phyloP scores from a whole-genome alignment of 2,329 filamentous ascomycete species.

The Fusarium multiceps region DNA sequence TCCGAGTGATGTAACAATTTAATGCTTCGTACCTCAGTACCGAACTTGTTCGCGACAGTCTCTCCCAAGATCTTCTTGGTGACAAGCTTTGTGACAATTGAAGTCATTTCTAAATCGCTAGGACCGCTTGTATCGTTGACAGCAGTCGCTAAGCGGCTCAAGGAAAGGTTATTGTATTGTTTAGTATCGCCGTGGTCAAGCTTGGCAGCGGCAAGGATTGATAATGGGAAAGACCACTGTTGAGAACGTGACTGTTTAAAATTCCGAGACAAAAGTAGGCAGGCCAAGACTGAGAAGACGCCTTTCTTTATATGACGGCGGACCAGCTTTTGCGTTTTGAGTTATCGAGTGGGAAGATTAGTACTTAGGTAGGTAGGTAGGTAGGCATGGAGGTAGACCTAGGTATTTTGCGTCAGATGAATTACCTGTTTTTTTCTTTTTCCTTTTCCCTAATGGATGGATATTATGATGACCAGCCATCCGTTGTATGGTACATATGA shows the following conservation, averaged over 20 bases:
- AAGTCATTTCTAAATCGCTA: slow-evolving; percentile 58
- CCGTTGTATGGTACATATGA: neutral
- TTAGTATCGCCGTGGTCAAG: slow-evolving; percentile 7
- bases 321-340: slow-evolving; percentile 3
- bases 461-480: slow-evolving; percentile 23
- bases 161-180: neutral
- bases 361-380: neutral
- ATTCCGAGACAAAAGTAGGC: slow-evolving; percentile 24
- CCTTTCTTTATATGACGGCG: slow-evolving; percentile 16
- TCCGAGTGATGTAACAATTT: neutral
- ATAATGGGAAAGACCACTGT: slow-evolving; percentile 2
- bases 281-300: slow-evolving; percentile 13
- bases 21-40: slow-evolving; percentile 59
- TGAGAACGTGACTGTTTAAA: slow-evolving; percentile 21
- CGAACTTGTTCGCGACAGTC: slow-evolving; percentile 67
- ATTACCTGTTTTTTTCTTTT: slow-evolving; percentile 36
- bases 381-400: neutral
- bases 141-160: neutral
- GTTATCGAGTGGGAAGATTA: neutral
- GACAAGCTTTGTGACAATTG: slow-evolving; percentile 64
- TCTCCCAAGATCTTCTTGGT: slow-evolving; percentile 69
- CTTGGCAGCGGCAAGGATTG: neutral
- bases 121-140: neutral
- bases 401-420: slow-evolving; percentile 10
- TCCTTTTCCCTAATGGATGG: slow-evolving; percentile 1